Percentiles rank a stretch among this genome's conserved stretches.
Evolutionary conservation across 1,139 yeast genomes (phyloP).

Genomic region (Yamadazyma membranifaciens): DNA sequence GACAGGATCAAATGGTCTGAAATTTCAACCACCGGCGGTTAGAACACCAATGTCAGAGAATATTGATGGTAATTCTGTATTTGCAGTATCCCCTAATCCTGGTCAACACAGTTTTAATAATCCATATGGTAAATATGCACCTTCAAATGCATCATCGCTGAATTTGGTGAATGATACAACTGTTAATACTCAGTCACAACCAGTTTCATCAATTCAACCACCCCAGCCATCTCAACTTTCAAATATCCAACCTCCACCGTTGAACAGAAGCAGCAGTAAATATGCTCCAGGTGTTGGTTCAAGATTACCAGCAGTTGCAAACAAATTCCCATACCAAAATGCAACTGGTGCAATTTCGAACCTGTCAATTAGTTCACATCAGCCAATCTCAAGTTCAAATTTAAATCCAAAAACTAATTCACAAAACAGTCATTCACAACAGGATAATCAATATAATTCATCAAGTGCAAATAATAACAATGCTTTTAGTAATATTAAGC

Average conservation of each 20-base stretch:
- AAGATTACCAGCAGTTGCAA: conserved; percentile 4
- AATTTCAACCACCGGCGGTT: conserved; percentile 5
- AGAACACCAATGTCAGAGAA: conserved; percentile 14
- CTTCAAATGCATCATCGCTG: conserved; percentile 26
- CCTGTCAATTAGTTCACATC: conserved; percentile 13
- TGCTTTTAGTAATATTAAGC: conserved; percentile 15
- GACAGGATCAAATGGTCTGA: background rate
- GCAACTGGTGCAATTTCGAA: conserved; percentile 14
- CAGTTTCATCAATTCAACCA: conserved; percentile 6
- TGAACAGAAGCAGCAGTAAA: conserved; percentile 11
- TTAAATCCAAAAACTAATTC: conserved; percentile 1
- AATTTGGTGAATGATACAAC: conserved; percentile 14
- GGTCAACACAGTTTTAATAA: background rate
- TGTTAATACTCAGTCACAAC: background rate
- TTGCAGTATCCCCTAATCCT: conserved; percentile 9
- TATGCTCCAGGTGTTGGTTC: conserved; percentile 15
- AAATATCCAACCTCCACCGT: conserved; percentile 9
- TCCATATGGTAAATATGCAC: conserved; percentile 24
- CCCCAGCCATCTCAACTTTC: conserved; percentile 1
- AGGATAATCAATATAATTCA: conserved; percentile 1
- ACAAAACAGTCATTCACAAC: background rate
- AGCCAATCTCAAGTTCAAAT: conserved; percentile 3
- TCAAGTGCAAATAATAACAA: background rate
- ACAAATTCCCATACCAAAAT: conserved; percentile 14
- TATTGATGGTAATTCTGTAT: conserved; percentile 9